A percentile compares a stretch with the other conserved stretches of the same genome.
phyloP scores from a whole-genome alignment of 768 basidiomycete genomes.

The Kwoniella dendrophila region DNA sequence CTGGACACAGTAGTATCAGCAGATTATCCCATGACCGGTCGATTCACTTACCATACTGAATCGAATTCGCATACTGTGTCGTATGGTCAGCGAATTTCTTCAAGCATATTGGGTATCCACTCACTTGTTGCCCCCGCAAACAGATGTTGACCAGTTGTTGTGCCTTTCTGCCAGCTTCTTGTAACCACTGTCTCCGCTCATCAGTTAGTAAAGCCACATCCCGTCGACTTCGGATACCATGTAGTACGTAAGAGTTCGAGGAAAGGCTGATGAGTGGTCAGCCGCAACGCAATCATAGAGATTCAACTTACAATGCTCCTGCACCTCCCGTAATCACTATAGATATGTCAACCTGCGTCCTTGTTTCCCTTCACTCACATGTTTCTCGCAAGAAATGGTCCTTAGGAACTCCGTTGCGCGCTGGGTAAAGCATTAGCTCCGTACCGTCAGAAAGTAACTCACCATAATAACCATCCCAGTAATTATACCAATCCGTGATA shows the following conservation, averaged over 20 bases:
- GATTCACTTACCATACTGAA: constrained; percentile 40
- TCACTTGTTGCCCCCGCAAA: constrained; percentile 32
- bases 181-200: constrained; percentile 29
- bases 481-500: constrained; percentile 34
- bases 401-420: constrained; percentile 20
- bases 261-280: constrained; percentile 22
- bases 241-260: constrained; percentile 41
- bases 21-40: no score
- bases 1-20: no score
- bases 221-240: constrained; percentile 34
- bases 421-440: no score
- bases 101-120: neutral
- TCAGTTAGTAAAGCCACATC: constrained; percentile 40
- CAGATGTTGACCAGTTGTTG: constrained; percentile 34
- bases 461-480: constrained; percentile 45
- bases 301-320: constrained; percentile 25
- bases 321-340: constrained; percentile 38
- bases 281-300: neutral
- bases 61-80: constrained; percentile 32
- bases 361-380: constrained; percentile 15
- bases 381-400: constrained; percentile 37
- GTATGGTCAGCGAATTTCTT: neutral
- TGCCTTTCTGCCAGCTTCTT: constrained; percentile 37
- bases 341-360: constrained; percentile 8
- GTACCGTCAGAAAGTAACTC: neutral